These are phyloP conservation scores for Karstenula rhodostoma DNA, from an alignment of 2,329 filamentous ascomycete species.

Conservation along the genomic window DNA sequence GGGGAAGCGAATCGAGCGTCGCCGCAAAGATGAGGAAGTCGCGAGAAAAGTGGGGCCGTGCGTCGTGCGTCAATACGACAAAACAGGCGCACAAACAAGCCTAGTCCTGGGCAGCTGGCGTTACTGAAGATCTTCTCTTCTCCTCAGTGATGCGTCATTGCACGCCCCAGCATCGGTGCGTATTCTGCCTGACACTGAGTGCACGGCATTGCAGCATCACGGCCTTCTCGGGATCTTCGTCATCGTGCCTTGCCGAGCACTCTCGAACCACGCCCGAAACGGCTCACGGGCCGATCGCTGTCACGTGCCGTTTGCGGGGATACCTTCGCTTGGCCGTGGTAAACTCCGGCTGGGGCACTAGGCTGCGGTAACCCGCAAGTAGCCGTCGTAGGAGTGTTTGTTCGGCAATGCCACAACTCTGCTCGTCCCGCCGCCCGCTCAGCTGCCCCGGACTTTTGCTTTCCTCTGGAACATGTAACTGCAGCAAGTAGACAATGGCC, in stretches of 20 bases:
- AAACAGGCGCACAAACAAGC: slow-evolving; percentile 1
- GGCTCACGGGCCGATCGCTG: background rate
- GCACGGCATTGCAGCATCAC: too few species aligned
- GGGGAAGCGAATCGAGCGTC: slow-evolving; percentile 8
- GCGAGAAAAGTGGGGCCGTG: slow-evolving; percentile 10
- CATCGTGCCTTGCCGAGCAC: slow-evolving; percentile 9
- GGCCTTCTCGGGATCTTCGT: background rate
- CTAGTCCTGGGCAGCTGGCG: slow-evolving; percentile 4
- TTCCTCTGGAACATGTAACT: slow-evolving; percentile 11
- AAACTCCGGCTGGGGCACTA: background rate
- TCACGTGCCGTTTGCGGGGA: slow-evolving; percentile 4
- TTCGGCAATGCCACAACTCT: slow-evolving; percentile 13
- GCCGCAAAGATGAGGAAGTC: slow-evolving; percentile 1
- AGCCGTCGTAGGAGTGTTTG: slow-evolving; percentile 7
- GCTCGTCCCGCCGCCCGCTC: background rate
- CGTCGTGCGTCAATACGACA: background rate
- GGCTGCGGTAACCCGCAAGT: slow-evolving; percentile 6
- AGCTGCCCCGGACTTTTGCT: slow-evolving; percentile 2
- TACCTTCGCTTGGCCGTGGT: background rate
- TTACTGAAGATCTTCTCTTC: background rate
- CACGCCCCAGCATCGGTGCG: background rate
- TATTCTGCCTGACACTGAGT: background rate
- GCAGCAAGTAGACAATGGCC: slow-evolving; percentile 30
- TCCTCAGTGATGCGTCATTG: background rate
- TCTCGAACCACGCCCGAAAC: background rate